phyloP scores from a whole-genome alignment of 73 alveolate species.

The Paramecium pentaurelia region DNA sequence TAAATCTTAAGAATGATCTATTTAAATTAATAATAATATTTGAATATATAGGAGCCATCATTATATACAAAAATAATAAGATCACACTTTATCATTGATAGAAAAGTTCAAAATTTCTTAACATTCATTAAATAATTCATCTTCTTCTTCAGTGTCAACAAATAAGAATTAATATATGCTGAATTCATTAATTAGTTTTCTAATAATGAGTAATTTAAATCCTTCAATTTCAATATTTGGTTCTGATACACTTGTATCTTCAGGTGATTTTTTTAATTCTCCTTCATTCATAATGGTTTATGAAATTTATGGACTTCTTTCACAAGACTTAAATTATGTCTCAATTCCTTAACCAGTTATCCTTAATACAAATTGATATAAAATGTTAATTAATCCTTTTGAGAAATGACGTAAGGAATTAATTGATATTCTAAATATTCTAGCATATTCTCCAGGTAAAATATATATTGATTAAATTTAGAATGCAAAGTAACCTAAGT shows the following conservation, averaged over 20 bases:
- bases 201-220: not conserved
- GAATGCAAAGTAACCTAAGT: slow-evolving; percentile 29
- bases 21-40: not conserved
- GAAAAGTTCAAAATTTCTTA: not conserved
- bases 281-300: not conserved
- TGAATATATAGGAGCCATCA: not conserved
- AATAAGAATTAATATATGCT: not conserved
- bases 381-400: not conserved
- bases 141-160: slow-evolving; percentile 33
- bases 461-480: not conserved
- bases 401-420: not conserved
- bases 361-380: not conserved
- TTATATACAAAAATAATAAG: not conserved
- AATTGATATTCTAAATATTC: not conserved
- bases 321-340: not conserved
- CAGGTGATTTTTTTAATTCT: not conserved
- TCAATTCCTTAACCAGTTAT: not conserved
- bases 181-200: not conserved
- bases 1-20: no score
- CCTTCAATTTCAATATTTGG: not conserved
- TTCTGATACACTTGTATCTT: not conserved
- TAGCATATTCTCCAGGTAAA: slow-evolving; percentile 34
- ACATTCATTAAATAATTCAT: slow-evolving; percentile 5
- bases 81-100: not conserved
- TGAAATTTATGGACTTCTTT: not conserved